Conservation (phyloP, 768 basidiomycete genomes). For the Pulveroboletus sp. region DNA sequence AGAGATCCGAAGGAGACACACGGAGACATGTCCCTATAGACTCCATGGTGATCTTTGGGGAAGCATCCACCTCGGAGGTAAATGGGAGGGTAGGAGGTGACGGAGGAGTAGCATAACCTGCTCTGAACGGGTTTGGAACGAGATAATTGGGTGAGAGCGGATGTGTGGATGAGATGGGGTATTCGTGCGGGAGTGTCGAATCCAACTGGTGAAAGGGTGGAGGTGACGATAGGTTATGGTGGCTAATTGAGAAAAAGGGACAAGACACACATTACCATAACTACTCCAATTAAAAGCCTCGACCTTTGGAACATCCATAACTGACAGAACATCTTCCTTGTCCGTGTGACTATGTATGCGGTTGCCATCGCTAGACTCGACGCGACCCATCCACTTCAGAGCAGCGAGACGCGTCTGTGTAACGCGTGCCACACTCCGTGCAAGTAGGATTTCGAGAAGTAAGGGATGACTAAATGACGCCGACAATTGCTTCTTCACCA, state of each 20-base stretch:
- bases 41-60: constrained; percentile 12
- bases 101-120: constrained; percentile 2
- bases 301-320: constrained; percentile 1
- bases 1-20: constrained; percentile 40
- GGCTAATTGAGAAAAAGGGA: neutral
- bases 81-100: neutral
- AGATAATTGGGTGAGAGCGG: constrained; percentile 21
- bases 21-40: constrained; percentile 26
- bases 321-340: neutral
- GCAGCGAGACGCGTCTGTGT: neutral
- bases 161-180: constrained; percentile 28
- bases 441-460: constrained; percentile 37
- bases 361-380: too few species aligned
- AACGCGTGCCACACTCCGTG: constrained; percentile 3
- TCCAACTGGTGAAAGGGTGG: constrained; percentile 27
- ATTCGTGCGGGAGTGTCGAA: constrained; percentile 30
- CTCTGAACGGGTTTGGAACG: constrained; percentile 11
- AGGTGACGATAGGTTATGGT: neutral
- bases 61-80: neutral
- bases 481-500: constrained; percentile 35
- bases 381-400: constrained; percentile 22
- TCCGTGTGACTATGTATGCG: too few species aligned
- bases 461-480: constrained; percentile 40
- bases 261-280: constrained; percentile 27
- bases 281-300: constrained; percentile 17